Base-by-base conservation (phyloP, 768 basidiomycete genomes). In the Panus rudis region DNA sequence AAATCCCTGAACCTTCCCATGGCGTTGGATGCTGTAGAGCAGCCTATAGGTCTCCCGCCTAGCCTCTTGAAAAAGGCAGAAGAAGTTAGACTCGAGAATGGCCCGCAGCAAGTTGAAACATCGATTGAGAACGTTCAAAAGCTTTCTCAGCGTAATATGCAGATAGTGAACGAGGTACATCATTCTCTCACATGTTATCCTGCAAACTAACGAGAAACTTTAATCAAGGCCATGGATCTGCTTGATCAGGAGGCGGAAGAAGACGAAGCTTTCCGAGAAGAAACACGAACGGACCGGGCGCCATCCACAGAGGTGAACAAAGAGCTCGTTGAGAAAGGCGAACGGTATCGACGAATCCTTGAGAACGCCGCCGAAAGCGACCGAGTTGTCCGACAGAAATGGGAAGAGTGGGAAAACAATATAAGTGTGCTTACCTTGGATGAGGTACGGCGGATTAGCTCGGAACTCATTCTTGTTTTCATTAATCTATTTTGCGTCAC, bases 221-320 rank as follows among this genome's bases (percentile, higher is more conserved):
- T n/a, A 28, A 6, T 7, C 4, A 47, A n/a, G 92, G 80, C 90
- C 0, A 74, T 92, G 68, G 91, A 92, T 53, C 78, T 93, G 17
- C 65, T 99, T n/a, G 92, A 94, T 52, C 79, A 76, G 33, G 93
- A 96, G 62, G 86, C 85, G 13, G 84, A 84, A 12, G 86, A 90
- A 56, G 88, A 92, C 51, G 88, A 90, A 58, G 70, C 75, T 10
- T 67, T 77, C 23, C 77, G 82, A 13, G 71, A 72, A 49, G 73
- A 74, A 19, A 63, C 60, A 1, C 51, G 63, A 34, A 52, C 75
- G 44, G 61, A 67, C 43, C 72, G 91, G 25, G 65, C 66, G 1
- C 78, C 84, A 1, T 96, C 93, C 0, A 74, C 85, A 52, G 77
- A 86, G 52, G 89, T 86, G 19, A 96, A 94, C 48, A 59, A 63